A percentile compares a stretch with the other conserved stretches of the same genome.
Evolutionary conservation across 2,329 filamentous ascomycete genomes (phyloP).

Genomic region (Teratosphaeria nubilosa): DNA sequence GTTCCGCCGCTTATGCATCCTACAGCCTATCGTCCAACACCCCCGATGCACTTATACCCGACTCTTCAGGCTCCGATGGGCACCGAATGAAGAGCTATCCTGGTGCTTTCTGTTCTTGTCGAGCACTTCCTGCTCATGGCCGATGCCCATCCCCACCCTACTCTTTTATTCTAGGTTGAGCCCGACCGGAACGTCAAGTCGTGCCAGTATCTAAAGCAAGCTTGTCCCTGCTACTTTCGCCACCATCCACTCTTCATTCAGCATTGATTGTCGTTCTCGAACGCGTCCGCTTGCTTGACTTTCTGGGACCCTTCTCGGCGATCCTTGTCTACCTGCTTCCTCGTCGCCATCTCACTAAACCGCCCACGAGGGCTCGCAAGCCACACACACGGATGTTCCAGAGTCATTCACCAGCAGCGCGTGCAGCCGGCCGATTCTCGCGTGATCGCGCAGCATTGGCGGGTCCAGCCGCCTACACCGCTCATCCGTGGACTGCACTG

Average conservation of each 20-base stretch:
- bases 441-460: constrained; percentile 10
- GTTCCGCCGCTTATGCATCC: not conserved
- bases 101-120: constrained; percentile 2
- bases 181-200: constrained; percentile 1
- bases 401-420: constrained; percentile 3
- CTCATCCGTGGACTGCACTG: constrained; percentile 9
- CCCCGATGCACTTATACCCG: constrained; percentile 4
- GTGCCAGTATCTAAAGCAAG: constrained; percentile 21
- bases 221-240: constrained; percentile 17
- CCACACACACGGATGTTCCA: constrained; percentile 2
- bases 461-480: constrained; percentile 19
- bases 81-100: constrained; percentile 10
- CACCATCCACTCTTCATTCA: constrained; percentile 14
- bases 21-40: not conserved
- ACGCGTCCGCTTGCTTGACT: not conserved
- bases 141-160: not conserved
- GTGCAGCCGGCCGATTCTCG: constrained; percentile 5
- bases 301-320: not conserved
- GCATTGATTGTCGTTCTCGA: constrained; percentile 20
- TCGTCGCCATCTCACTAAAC: constrained; percentile 3
- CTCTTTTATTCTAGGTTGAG: constrained; percentile 1
- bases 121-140: constrained; percentile 1
- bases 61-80: constrained; percentile 12
- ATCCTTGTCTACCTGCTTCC: constrained; percentile 2
- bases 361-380: constrained; percentile 3